phyloP scores from a whole-genome alignment of 164 flowering plant species.

The Euptelea pleiosperma region DNA sequence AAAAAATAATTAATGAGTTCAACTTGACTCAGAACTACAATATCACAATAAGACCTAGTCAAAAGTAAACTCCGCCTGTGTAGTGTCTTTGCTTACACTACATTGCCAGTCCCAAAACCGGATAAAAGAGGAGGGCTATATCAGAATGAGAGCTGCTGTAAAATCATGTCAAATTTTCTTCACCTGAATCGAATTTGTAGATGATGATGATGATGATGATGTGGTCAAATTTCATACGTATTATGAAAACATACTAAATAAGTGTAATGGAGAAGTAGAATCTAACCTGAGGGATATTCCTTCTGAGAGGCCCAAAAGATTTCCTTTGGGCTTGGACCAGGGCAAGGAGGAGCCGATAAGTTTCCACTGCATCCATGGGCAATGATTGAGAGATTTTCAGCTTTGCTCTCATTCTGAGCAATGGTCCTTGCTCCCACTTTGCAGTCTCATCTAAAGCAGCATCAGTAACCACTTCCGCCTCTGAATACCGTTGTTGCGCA shows the following conservation, averaged over 20 bases:
- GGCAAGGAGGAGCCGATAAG: slow-evolving; percentile 81
- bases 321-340: slow-evolving; percentile 89
- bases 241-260: no score
- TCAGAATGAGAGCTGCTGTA: no score
- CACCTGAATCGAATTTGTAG: no score
- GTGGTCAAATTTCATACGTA: no score
- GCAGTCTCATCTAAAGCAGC: slow-evolving; percentile 96
- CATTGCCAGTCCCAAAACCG: no score
- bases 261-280: slow-evolving; percentile 12
- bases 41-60: not conserved
- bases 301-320: slow-evolving; percentile 55
- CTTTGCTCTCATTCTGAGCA: slow-evolving; percentile 87
- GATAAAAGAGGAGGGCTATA: no score
- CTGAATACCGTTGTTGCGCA: slow-evolving; percentile 78
- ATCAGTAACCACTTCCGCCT: slow-evolving; percentile 81
- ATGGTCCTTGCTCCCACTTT: slow-evolving; percentile 96
- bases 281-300: slow-evolving; percentile 49
- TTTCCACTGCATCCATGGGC: slow-evolving; percentile 84
- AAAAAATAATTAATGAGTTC: no score
- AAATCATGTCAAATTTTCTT: no score
- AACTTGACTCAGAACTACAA: not conserved
- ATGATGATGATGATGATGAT: no score
- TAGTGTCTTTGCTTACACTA: no score
- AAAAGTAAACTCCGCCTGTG: no score
- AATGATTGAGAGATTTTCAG: slow-evolving; percentile 62